A percentile compares a stretch with the other conserved stretches of the same genome.
These are phyloP conservation scores for Ophiognomonia clavigignenti-juglandacearum DNA, from an alignment of 2,329 filamentous ascomycete species.

Conservation along the genomic window DNA sequence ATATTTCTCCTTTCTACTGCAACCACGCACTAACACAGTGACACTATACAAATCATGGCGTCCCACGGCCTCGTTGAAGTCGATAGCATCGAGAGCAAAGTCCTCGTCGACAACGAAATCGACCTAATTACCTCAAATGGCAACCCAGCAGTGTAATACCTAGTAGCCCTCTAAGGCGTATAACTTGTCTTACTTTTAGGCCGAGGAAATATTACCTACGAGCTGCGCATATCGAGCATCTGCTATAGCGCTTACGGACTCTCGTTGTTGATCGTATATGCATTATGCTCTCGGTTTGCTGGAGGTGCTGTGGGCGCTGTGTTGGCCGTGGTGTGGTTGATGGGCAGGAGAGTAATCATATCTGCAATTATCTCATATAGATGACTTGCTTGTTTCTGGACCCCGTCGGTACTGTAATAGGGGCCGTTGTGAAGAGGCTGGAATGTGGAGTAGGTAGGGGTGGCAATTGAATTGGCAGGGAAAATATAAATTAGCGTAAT, in stretches of 20 bases:
- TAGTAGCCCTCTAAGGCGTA: conserved; percentile 37
- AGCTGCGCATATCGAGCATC: conserved; percentile 43
- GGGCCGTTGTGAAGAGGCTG: too few relatives aligned
- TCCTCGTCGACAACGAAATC: conserved; percentile 51
- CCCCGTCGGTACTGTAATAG: too few relatives aligned
- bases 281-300: background rate
- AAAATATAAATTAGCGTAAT: too few relatives aligned
- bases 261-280: conserved; percentile 45
- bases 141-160: conserved; percentile 35
- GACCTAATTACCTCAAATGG: conserved; percentile 45
- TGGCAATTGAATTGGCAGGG: too few relatives aligned
- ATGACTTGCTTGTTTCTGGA: too few relatives aligned
- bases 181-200: conserved; percentile 31
- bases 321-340: too few relatives aligned
- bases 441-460: too few relatives aligned
- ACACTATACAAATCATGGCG: conserved; percentile 9
- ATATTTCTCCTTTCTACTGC: too few relatives aligned
- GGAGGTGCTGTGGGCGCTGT: too few relatives aligned
- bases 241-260: conserved; percentile 51
- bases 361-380: too few relatives aligned
- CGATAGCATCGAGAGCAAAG: conserved; percentile 36
- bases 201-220: conserved; percentile 36
- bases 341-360: too few relatives aligned
- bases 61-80: conserved; percentile 20
- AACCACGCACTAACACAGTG: too few relatives aligned